These are phyloP conservation scores for Porodaedalea pini DNA, from an alignment of 1,284 basidiomycete species.

Conservation along the genomic window DNA sequence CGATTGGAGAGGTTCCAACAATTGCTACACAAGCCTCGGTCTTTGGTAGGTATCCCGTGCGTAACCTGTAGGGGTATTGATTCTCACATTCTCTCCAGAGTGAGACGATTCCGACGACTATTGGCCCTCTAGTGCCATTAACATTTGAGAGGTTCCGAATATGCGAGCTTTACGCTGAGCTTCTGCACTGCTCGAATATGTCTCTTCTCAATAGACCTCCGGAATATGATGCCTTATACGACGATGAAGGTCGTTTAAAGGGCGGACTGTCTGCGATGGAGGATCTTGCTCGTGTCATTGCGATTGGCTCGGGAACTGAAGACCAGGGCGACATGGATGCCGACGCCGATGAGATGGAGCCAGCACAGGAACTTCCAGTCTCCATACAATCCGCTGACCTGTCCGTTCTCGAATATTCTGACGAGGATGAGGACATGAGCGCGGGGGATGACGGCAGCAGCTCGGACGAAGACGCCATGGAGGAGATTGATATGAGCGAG, in stretches of 20 bases:
- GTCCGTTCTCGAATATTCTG: conserved; percentile 59
- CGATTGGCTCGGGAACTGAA: conserved; percentile 53
- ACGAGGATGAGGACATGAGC: conserved; percentile 77
- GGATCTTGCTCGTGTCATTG: conserved; percentile 77
- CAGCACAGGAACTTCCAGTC: conserved; percentile 72
- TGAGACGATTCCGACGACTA: conserved; percentile 66
- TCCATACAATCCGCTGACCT: conserved; percentile 53
- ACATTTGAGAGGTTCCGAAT: conserved; percentile 97
- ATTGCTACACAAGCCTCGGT: conserved; percentile 71
- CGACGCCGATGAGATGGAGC: conserved; percentile 58
- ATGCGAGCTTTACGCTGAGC: conserved; percentile 94
- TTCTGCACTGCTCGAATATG: conserved; percentile 99
- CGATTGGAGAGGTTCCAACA: conserved; percentile 70
- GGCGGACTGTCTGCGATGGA: conserved; percentile 81
- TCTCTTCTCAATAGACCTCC: conserved; percentile 82
- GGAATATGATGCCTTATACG: conserved; percentile 72
- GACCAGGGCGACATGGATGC: conserved; percentile 56
- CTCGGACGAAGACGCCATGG: conserved; percentile 72
- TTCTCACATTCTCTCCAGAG: conserved; percentile 38
- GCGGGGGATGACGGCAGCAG: conserved; percentile 61
- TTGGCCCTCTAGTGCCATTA: conserved; percentile 72
- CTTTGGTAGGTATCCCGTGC: conserved; percentile 51
- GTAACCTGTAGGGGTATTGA: background rate
- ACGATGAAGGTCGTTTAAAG: conserved; percentile 72
- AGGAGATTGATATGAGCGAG: conserved; percentile 71